Evolutionary conservation across 2,329 filamentous ascomycete genomes (phyloP).

Genomic region (Talaromyces verruculosus): DNA sequence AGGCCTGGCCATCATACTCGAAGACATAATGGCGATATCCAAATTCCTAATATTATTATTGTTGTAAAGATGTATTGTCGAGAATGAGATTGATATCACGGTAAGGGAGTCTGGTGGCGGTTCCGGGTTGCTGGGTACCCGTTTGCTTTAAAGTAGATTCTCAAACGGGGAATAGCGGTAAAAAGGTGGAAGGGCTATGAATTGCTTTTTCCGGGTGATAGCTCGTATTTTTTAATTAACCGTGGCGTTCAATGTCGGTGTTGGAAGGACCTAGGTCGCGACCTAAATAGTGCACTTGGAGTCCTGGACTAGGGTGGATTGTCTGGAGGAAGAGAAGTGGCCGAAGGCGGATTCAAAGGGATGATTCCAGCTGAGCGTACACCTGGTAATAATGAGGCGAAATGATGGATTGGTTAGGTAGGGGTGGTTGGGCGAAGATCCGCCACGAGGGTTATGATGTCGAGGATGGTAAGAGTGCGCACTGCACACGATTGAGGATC

Average conservation of each 20-base stretch:
- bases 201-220: constrained; percentile 11
- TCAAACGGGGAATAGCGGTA: constrained; percentile 9
- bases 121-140: not conserved
- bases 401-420: not conserved
- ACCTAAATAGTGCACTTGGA: not conserved
- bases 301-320: not conserved
- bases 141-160: constrained; percentile 7
- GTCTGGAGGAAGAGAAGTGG: not conserved
- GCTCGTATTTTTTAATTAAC: constrained; percentile 11
- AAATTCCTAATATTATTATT: not conserved
- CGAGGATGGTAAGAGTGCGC: too few relatives aligned
- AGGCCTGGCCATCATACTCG: constrained; percentile 9
- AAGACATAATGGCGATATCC: not conserved
- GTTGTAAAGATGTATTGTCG: not conserved
- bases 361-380: constrained; percentile 11
- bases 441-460: not conserved
- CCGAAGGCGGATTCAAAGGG: constrained; percentile 7
- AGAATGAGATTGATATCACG: not conserved
- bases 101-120: not conserved
- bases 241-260: not conserved
- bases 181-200: not conserved
- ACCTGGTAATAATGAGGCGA: constrained; percentile 15
- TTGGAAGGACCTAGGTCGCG: not conserved
- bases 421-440: not conserved
- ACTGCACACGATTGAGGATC: not conserved